These are phyloP conservation scores for Pestalotiopsis fici DNA, from an alignment of 2,329 filamentous ascomycete species.

Conservation along the genomic window DNA sequence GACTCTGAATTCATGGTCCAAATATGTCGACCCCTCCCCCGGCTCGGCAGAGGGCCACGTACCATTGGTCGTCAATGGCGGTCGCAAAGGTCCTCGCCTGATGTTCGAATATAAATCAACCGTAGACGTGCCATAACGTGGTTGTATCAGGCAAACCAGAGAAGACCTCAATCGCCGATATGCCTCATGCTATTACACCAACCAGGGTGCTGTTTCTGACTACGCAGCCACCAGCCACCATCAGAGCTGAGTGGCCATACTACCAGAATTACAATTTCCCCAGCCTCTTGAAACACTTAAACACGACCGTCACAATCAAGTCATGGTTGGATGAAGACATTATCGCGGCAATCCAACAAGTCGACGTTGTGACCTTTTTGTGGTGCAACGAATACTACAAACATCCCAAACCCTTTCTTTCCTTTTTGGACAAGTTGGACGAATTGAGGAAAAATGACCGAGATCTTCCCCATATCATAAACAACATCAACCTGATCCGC, in stretches of 20 bases:
- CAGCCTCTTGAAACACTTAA: neutral
- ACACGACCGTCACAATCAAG: neutral
- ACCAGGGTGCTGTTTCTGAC: neutral
- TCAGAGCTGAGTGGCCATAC: neutral
- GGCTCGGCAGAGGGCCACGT: neutral
- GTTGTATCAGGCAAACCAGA: neutral
- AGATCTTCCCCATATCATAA: neutral
- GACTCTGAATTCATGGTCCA: neutral
- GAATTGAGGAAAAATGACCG: neutral
- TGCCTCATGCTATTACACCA: neutral
- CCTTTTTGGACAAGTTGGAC: neutral
- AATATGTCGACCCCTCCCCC: neutral
- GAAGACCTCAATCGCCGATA: neutral
- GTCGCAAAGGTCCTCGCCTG: neutral
- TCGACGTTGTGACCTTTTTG: neutral
- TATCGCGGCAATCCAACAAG: neutral
- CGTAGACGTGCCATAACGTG: neutral
- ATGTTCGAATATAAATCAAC: neutral
- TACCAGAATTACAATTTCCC: neutral
- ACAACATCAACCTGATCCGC: neutral
- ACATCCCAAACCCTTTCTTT: neutral
- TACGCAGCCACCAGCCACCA: neutral
- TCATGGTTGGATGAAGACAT: neutral
- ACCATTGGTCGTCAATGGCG: neutral
- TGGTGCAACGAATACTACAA: neutral